Evolutionary conservation across 2,329 filamentous ascomycete species (phyloP).

Genomic region (Microsporum ferrugineum): DNA sequence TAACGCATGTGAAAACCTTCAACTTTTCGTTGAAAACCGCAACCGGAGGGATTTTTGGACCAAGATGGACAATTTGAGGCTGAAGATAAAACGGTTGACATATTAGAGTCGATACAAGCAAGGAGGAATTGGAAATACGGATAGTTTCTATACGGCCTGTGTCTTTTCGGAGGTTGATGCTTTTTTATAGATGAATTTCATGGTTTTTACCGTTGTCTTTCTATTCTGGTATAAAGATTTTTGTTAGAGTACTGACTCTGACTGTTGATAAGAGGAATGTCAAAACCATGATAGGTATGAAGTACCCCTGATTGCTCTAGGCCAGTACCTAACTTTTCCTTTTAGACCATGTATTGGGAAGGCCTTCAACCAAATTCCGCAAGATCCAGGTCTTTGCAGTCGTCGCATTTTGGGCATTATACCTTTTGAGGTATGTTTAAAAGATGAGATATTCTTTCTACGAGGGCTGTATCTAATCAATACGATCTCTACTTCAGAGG

Average conservation of each 20-base stretch:
- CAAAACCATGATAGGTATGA: not conserved
- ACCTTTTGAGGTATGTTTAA: constrained; percentile 56
- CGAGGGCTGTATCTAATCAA: not conserved
- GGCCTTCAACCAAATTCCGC: constrained; percentile 80
- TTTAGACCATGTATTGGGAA: constrained; percentile 77
- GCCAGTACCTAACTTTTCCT: not conserved
- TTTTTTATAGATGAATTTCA: not conserved
- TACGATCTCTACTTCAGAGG: constrained; percentile 47
- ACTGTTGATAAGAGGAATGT: not conserved
- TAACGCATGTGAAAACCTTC: not conserved
- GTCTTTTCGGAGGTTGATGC: not conserved
- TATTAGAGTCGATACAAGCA: not conserved
- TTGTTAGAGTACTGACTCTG: not conserved
- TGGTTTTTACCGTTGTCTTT: not conserved
- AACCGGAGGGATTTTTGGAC: not conserved
- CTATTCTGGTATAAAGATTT: not conserved
- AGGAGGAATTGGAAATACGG: not conserved
- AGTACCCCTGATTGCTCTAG: not conserved
- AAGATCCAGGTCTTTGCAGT: constrained; percentile 88
- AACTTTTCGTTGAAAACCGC: not conserved
- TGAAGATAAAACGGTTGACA: not conserved
- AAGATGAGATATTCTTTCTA: not conserved
- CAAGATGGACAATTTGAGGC: not conserved
- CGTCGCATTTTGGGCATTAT: constrained; percentile 79
- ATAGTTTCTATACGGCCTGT: not conserved